A percentile compares a stretch with the other conserved stretches of the same genome.
Conservation (phyloP, 2,329 filamentous ascomycete species). For the Penicillium hordei region DNA sequence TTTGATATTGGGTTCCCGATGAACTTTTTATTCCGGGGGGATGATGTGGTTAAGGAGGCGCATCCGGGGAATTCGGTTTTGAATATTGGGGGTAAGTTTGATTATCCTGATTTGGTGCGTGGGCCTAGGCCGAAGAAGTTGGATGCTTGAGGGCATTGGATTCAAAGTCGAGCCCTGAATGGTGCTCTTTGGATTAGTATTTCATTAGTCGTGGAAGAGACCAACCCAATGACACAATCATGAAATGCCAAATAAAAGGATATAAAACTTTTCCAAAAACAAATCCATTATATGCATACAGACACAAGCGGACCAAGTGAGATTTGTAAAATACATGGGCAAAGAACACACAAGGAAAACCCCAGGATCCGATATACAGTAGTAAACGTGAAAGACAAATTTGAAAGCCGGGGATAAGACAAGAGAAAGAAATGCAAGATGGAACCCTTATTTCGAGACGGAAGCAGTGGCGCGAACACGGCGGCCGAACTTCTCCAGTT, state of each 20-base stretch:
- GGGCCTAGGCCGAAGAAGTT: conserved; percentile 9
- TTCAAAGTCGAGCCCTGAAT: neutral
- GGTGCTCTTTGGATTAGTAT: neutral
- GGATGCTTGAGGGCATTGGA: conserved; percentile 2
- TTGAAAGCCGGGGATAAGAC: conserved; percentile 6
- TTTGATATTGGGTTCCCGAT: conserved; percentile 51
- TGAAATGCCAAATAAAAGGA: neutral
- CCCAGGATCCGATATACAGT: conserved; percentile 27
- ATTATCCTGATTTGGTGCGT: conserved; percentile 20
- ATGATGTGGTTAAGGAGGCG: conserved; percentile 9
- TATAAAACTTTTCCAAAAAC: conserved; percentile 3
- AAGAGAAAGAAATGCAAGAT: conserved; percentile 16
- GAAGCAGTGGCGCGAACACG: conserved; percentile 18
- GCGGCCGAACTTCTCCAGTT: conserved; percentile 69
- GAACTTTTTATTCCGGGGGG: conserved; percentile 14
- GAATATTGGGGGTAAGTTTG: conserved; percentile 16
- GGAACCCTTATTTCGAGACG: conserved; percentile 9
- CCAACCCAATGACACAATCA: neutral
- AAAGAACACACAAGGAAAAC: conserved; percentile 22
- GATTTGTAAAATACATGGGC: conserved; percentile 35
- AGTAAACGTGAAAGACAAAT: conserved; percentile 12
- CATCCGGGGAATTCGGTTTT: conserved; percentile 14
- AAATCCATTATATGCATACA: conserved; percentile 40
- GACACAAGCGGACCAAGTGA: conserved; percentile 23
- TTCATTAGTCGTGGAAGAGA: neutral